phyloP scores from a whole-genome alignment of 2,329 filamentous ascomycete genomes.

The Apiospora sp. region DNA sequence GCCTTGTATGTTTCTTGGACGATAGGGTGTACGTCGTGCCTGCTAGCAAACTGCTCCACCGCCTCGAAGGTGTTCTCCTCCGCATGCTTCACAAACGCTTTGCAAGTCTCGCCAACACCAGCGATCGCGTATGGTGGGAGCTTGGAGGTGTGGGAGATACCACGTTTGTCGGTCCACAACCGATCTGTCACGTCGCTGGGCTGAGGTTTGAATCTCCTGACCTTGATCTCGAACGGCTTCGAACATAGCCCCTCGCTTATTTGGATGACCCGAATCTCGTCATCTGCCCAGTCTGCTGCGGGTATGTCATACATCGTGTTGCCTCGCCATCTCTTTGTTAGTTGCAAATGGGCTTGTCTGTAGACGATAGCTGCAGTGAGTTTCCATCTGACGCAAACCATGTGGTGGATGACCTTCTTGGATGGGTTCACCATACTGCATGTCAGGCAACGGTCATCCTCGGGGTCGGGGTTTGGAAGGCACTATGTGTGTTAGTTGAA shows the following conservation, averaged over 20 bases:
- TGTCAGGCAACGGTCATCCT: constrained; percentile 47
- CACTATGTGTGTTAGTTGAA: constrained; percentile 44
- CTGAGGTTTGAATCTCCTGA: constrained; percentile 51
- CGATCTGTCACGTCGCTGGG: constrained; percentile 49
- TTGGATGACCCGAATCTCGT: constrained; percentile 43
- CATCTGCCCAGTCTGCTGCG: constrained; percentile 40
- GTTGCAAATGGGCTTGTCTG: constrained; percentile 51
- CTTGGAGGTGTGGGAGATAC: constrained; percentile 36
- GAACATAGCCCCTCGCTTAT: constrained; percentile 49
- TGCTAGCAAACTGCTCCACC: constrained; percentile 41
- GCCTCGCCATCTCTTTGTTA: constrained; percentile 54
- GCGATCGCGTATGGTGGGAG: constrained; percentile 51
- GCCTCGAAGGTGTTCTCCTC: constrained; percentile 40
- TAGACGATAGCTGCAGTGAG: constrained; percentile 51
- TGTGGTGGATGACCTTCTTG: constrained; percentile 55
- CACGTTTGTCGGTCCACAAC: constrained; percentile 46
- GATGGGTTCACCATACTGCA: constrained; percentile 51
- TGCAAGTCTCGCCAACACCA: constrained; percentile 45
- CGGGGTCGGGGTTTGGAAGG: constrained; percentile 40
- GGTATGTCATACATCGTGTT: constrained; percentile 51
- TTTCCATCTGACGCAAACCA: constrained; percentile 54
- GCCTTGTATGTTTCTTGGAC: constrained; percentile 41
- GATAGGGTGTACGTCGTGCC: constrained; percentile 41
- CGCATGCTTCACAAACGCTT: constrained; percentile 48
- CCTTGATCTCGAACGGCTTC: constrained; percentile 47